phyloP scores from a whole-genome alignment of 345 rosid species.

The Populus alba region DNA sequence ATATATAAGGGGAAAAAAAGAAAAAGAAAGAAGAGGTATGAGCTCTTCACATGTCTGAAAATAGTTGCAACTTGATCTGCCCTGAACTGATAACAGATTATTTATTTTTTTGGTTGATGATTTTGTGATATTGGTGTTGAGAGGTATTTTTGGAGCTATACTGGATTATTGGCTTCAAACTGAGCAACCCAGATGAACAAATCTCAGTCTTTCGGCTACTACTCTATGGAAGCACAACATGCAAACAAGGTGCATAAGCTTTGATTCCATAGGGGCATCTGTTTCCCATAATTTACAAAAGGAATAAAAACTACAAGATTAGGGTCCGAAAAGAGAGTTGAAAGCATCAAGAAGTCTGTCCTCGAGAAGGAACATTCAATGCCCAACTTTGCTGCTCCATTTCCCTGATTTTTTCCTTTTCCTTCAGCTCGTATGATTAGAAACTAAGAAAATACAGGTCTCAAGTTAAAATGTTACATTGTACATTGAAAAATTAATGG shows the following conservation, averaged over 20 bases:
- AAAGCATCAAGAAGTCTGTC: constrained; percentile 8
- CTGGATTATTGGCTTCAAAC: too few relatives aligned
- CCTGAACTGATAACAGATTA: too few relatives aligned
- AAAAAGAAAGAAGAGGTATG: too few relatives aligned
- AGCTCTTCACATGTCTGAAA: too few relatives aligned
- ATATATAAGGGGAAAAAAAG: too few relatives aligned
- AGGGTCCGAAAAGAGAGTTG: background rate
- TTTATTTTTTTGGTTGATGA: too few relatives aligned
- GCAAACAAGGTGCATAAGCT: constrained; percentile 13
- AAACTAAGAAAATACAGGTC: constrained; percentile 33
- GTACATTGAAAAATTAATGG: constrained; percentile 35
- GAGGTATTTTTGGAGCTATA: too few relatives aligned
- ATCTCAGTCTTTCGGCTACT: background rate
- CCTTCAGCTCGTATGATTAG: constrained; percentile 19
- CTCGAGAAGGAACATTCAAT: constrained; percentile 20
- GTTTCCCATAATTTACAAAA: constrained; percentile 41
- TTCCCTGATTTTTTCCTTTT: constrained; percentile 22
- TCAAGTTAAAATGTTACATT: constrained; percentile 42
- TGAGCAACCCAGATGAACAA: too few relatives aligned
- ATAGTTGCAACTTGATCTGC: too few relatives aligned
- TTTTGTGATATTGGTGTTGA: too few relatives aligned
- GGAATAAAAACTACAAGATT: constrained; percentile 6
- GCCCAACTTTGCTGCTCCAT: constrained; percentile 14
- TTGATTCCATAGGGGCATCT: constrained; percentile 15
- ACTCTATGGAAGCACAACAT: background rate